A percentile compares a stretch with the other conserved stretches of the same genome.
Evolutionary conservation across 805 yeast species (phyloP).

Genomic region (Saturnispora saitoi): DNA sequence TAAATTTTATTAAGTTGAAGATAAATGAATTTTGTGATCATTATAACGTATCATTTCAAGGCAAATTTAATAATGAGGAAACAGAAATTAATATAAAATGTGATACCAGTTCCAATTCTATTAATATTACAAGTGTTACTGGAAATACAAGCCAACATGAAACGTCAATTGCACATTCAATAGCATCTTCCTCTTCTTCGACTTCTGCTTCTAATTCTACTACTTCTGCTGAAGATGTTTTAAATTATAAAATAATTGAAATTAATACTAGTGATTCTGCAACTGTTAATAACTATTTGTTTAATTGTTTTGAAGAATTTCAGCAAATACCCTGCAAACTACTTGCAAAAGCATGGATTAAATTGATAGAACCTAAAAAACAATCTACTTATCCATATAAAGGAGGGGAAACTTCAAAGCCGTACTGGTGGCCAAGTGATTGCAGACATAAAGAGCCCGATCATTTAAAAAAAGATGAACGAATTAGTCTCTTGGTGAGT

Average conservation of each 20-base stretch:
- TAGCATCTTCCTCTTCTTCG: slow-evolving; percentile 1
- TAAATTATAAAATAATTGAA: slow-evolving; percentile 13
- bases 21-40: slow-evolving; percentile 9
- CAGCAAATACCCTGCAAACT: slow-evolving; percentile 51
- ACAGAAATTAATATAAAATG: not conserved
- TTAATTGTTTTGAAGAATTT: slow-evolving; percentile 30
- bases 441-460: slow-evolving; percentile 67
- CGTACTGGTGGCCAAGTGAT: slow-evolving; percentile 62
- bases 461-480: slow-evolving; percentile 52
- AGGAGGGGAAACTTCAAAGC: slow-evolving; percentile 38
- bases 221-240: slow-evolving; percentile 6
- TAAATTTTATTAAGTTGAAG: not conserved
- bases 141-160: not conserved
- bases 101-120: not conserved
- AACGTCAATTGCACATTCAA: not conserved
- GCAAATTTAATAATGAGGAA: slow-evolving; percentile 8
- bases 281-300: slow-evolving; percentile 20
- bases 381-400: slow-evolving; percentile 59
- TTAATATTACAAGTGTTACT: not conserved
- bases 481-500: slow-evolving; percentile 41
- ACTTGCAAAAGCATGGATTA: slow-evolving; percentile 63
- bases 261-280: slow-evolving; percentile 17
- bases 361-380: slow-evolving; percentile 54
- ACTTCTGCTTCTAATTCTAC: not conserved
- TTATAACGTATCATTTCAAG: slow-evolving; percentile 10